Conservation (phyloP, 1,284 basidiomycete genomes). For the Leccinum insigne region DNA sequence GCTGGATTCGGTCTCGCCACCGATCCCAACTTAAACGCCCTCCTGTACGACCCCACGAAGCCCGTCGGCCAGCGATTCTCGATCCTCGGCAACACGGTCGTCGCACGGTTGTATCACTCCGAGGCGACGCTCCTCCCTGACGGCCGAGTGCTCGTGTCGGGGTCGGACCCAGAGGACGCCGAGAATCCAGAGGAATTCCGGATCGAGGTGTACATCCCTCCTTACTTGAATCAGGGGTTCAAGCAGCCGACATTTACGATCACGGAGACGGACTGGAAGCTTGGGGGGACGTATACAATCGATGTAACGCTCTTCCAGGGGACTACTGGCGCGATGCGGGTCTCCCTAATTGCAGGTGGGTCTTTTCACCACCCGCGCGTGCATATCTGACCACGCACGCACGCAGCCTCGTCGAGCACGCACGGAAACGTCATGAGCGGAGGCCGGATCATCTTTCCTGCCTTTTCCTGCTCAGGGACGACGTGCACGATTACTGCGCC, state of each 20-base stretch:
- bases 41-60: constrained; percentile 68
- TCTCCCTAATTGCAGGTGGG: constrained; percentile 64
- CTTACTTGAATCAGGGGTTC: constrained; percentile 63
- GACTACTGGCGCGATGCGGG: constrained; percentile 50
- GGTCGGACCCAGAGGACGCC: constrained; percentile 59
- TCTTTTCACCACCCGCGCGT: neutral
- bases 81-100: constrained; percentile 67
- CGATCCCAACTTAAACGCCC: constrained; percentile 62
- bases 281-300: constrained; percentile 52
- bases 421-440: constrained; percentile 76
- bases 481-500: constrained; percentile 69
- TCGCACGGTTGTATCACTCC: constrained; percentile 83
- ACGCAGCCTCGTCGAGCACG: constrained; percentile 68
- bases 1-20: constrained; percentile 72
- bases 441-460: constrained; percentile 66
- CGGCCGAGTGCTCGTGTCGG: constrained; percentile 70
- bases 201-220: constrained; percentile 75
- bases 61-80: constrained; percentile 64
- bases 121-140: constrained; percentile 69
- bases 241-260: constrained; percentile 60
- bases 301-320: constrained; percentile 58
- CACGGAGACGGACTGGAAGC: constrained; percentile 58
- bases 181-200: constrained; percentile 54
- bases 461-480: constrained; percentile 59
- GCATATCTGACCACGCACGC: neutral